Evolutionary conservation across 139 green algal species (phyloP).

Genomic region (Zygnema circumcarinatum): DNA sequence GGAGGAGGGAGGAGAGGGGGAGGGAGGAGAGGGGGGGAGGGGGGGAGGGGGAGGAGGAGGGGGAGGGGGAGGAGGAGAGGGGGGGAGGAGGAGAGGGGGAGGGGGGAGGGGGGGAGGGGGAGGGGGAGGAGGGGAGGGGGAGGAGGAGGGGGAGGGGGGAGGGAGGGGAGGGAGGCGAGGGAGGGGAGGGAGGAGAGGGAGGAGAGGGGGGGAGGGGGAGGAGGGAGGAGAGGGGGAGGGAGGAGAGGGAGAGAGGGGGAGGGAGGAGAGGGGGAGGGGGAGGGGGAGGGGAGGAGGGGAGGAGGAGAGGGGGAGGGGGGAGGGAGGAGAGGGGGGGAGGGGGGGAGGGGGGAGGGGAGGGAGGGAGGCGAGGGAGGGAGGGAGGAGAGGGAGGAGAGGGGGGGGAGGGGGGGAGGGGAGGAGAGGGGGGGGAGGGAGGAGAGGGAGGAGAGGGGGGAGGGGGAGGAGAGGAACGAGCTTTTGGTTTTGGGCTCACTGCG

Average conservation of each 20-base stretch:
- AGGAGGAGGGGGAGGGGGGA: not conserved
- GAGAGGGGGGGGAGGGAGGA: conserved; percentile 15
- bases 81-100: not conserved
- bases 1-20: not conserved
- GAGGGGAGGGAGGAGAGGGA: not conserved
- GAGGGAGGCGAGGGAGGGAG: conserved; percentile 12
- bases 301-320: conserved; percentile 9
- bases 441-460: conserved; percentile 15
- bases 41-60: not conserved
- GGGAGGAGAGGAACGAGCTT: conserved; percentile 8
- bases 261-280: not conserved
- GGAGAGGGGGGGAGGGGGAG: not conserved
- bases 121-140: not conserved
- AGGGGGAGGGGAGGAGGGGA: conserved; percentile 6
- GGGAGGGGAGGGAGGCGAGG: not conserved
- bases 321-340: conserved; percentile 15
- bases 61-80: not conserved
- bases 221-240: not conserved
- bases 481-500: not conserved
- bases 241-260: not conserved
- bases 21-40: not conserved
- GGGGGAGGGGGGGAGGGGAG: conserved; percentile 21
- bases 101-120: not conserved
- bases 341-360: conserved; percentile 21
- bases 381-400: conserved; percentile 12